These are phyloP conservation scores for Maudiozyma bulderi DNA, from an alignment of 805 yeast species.

Conservation along the genomic window DNA sequence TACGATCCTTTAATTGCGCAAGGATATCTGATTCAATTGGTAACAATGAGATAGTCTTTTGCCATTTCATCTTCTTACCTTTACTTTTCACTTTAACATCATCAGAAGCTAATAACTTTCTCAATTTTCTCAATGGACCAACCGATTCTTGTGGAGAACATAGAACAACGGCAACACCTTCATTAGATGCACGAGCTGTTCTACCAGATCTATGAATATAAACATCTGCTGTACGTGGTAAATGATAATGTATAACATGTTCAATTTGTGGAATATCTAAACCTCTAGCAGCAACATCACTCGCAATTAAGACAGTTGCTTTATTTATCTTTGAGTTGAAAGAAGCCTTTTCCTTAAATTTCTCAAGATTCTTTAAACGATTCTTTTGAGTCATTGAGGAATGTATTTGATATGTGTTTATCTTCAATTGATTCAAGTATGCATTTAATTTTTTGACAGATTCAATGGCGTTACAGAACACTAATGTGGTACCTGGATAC, in stretches of 20 bases:
- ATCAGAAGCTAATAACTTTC: conserved; percentile 41
- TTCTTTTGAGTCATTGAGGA: conserved; percentile 94
- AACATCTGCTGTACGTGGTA: conserved; percentile 89
- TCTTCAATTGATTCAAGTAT: conserved; percentile 54
- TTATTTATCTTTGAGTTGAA: conserved; percentile 33
- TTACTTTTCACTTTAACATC: conserved; percentile 6
- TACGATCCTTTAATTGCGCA: conserved; percentile 59
- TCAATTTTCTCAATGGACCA: conserved; percentile 72
- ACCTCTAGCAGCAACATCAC: conserved; percentile 98
- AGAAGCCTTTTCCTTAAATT: conserved; percentile 32
- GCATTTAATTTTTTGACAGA: conserved; percentile 82
- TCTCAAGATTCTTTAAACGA: conserved; percentile 75
- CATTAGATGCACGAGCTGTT: conserved; percentile 91
- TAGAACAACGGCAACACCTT: conserved; percentile 90
- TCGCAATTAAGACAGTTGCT: conserved; percentile 70
- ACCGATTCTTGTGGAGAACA: conserved; percentile 91
- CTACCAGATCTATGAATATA: conserved; percentile 95
- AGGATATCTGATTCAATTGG: conserved; percentile 72
- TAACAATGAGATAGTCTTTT: conserved; percentile 52
- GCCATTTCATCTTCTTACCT: conserved; percentile 31
- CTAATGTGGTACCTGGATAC: conserved; percentile 83
- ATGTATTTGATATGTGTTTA: conserved; percentile 70
- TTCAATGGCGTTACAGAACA: conserved; percentile 92
- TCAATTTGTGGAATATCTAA: conserved; percentile 83
- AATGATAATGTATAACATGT: conserved; percentile 92